Evolutionary conservation across 768 basidiomycete species (phyloP).

Genomic region (Mycena chlorophos): DNA sequence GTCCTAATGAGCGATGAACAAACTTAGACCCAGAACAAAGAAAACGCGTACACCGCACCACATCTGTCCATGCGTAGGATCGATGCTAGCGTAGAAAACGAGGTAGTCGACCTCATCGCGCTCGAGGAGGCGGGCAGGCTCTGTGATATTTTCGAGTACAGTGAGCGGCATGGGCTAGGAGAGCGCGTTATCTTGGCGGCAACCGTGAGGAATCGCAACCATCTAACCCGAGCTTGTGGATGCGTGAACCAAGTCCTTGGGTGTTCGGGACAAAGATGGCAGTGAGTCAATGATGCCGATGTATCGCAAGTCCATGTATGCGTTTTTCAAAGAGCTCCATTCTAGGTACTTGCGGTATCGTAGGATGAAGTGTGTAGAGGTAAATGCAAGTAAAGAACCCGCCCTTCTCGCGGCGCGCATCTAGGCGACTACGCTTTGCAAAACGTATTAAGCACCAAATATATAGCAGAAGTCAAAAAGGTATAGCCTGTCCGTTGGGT

Average conservation of each 20-base stretch:
- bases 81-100: conserved; percentile 71
- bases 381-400: conserved; percentile 25
- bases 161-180: conserved; percentile 51
- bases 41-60: conserved; percentile 66
- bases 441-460: conserved; percentile 45
- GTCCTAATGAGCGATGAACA: conserved; percentile 45
- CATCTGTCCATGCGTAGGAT: conserved; percentile 55
- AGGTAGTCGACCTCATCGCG: conserved; percentile 55
- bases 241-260: too few species aligned
- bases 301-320: conserved; percentile 3
- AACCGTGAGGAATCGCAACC: too few species aligned
- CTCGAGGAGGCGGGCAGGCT: conserved; percentile 35
- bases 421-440: conserved; percentile 34
- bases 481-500: conserved; percentile 30
- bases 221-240: neutral
- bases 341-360: conserved; percentile 10
- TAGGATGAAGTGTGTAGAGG: conserved; percentile 3
- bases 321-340: conserved; percentile 26
- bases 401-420: conserved; percentile 32
- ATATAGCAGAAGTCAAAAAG: conserved; percentile 41
- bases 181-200: too few species aligned
- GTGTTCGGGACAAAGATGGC: neutral
- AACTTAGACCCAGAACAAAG: neutral
- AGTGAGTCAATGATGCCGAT: neutral
- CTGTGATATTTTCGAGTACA: conserved; percentile 32